These are phyloP conservation scores for Fusarium dimerum DNA, from an alignment of 2,329 filamentous ascomycete species.

Conservation along the genomic window DNA sequence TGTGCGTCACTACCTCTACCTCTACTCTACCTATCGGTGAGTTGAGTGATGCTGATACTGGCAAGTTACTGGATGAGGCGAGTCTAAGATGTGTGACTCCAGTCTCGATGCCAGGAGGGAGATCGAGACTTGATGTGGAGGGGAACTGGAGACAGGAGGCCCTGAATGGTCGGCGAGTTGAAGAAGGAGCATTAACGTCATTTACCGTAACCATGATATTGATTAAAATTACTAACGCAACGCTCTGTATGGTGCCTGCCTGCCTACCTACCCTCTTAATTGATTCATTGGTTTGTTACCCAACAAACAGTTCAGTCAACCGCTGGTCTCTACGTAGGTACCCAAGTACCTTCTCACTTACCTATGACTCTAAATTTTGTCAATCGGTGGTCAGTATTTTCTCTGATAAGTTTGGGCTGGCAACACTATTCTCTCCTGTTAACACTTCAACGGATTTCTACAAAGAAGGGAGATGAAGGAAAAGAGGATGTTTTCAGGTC, in stretches of 20 bases:
- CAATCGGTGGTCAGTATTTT: no score
- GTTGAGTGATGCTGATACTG: constrained; percentile 17
- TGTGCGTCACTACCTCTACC: constrained; percentile 26
- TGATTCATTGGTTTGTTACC: no score
- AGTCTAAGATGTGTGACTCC: not conserved
- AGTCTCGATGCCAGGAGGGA: not conserved
- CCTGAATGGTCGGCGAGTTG: not conserved
- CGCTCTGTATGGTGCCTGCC: not conserved
- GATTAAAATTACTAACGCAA: not conserved
- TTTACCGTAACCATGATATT: not conserved
- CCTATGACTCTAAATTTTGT: no score
- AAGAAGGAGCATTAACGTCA: not conserved
- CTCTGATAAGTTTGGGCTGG: no score
- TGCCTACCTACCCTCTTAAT: not conserved
- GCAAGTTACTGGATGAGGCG: not conserved
- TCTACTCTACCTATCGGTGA: constrained; percentile 25
- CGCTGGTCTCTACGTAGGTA: no score
- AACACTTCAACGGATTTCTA: no score
- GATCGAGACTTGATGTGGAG: not conserved
- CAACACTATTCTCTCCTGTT: no score
- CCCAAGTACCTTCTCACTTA: no score
- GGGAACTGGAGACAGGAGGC: not conserved
- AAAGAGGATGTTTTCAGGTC: no score
- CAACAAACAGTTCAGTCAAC: not conserved
- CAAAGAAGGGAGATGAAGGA: no score